Percentiles rank a stretch among this genome's conserved stretches.
Evolutionary conservation across 1,284 basidiomycete genomes (phyloP).

Genomic region (Neolentinus lepideus): DNA sequence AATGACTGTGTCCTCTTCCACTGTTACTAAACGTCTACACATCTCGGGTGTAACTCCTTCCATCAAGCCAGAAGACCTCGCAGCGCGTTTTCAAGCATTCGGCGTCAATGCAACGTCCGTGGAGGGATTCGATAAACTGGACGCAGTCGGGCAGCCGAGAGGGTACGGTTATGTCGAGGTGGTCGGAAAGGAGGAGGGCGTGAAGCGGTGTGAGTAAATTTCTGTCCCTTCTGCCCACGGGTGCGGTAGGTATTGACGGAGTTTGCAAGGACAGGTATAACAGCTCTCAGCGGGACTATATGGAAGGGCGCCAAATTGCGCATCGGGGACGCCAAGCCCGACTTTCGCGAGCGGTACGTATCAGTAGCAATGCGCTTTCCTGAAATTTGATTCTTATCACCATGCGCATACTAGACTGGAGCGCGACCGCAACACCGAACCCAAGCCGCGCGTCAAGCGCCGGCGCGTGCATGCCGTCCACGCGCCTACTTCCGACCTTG

Average conservation of each 20-base stretch:
- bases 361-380: conserved; percentile 1
- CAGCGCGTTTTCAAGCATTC: conserved; percentile 52
- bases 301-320: conserved; percentile 80
- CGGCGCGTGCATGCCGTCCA: conserved; percentile 30
- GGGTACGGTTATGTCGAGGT: conserved; percentile 73
- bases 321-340: conserved; percentile 73
- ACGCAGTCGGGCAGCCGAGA: conserved; percentile 57
- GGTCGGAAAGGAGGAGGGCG: conserved; percentile 48
- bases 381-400: conserved; percentile 1
- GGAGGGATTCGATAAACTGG: conserved; percentile 59
- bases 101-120: conserved; percentile 52
- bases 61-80: conserved; percentile 51
- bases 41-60: conserved; percentile 67
- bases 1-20: background rate
- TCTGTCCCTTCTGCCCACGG: conserved; percentile 2
- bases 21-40: conserved; percentile 54
- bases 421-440: conserved; percentile 22
- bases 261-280: conserved; percentile 46
- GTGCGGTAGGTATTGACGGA: background rate
- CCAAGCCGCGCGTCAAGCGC: conserved; percentile 16
- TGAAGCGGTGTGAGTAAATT: conserved; percentile 53
- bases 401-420: conserved; percentile 25
- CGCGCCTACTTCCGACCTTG: conserved; percentile 53
- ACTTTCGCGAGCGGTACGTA: conserved; percentile 54
- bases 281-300: conserved; percentile 65